These are phyloP conservation scores for Mycena sp. DNA, from an alignment of 1,284 basidiomycete species.

Conservation along the genomic window DNA sequence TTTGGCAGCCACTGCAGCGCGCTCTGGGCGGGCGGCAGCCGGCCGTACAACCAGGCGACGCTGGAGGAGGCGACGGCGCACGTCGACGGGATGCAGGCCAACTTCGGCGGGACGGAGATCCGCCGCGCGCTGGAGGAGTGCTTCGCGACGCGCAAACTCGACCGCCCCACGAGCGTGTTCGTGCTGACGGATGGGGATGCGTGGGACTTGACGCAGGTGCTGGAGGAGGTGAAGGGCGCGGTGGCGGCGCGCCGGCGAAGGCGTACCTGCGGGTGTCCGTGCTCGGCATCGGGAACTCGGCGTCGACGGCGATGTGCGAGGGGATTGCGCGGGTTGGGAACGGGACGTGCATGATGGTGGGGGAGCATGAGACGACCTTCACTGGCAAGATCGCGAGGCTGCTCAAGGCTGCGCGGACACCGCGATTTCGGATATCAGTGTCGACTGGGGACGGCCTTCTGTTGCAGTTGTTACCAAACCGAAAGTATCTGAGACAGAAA, in stretches of 20 bases:
- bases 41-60: conserved; percentile 28
- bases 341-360: conserved; percentile 57
- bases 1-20: conserved; percentile 21
- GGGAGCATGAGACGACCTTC: conserved; percentile 52
- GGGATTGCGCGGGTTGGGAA: conserved; percentile 59
- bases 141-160: conserved; percentile 6
- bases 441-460: conserved; percentile 55
- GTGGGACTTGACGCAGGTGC: conserved; percentile 34
- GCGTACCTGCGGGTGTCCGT: conserved; percentile 58
- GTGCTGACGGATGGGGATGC: conserved; percentile 38
- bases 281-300: conserved; percentile 59
- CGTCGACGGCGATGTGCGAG: conserved; percentile 60
- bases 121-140: conserved; percentile 14
- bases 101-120: conserved; percentile 31
- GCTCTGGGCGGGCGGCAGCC: conserved; percentile 25
- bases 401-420: conserved; percentile 58
- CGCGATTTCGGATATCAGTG: conserved; percentile 50
- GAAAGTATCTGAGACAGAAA: background rate
- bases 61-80: conserved; percentile 29
- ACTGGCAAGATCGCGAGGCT: conserved; percentile 57
- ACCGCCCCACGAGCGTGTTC: conserved; percentile 24
- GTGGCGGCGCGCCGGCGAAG: conserved; percentile 32
- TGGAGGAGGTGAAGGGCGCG: conserved; percentile 39
- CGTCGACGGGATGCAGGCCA: conserved; percentile 26
- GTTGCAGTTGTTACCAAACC: no score